Conservation (phyloP, 129 eudicot genomes). For the Pulicaria dysenterica region DNA sequence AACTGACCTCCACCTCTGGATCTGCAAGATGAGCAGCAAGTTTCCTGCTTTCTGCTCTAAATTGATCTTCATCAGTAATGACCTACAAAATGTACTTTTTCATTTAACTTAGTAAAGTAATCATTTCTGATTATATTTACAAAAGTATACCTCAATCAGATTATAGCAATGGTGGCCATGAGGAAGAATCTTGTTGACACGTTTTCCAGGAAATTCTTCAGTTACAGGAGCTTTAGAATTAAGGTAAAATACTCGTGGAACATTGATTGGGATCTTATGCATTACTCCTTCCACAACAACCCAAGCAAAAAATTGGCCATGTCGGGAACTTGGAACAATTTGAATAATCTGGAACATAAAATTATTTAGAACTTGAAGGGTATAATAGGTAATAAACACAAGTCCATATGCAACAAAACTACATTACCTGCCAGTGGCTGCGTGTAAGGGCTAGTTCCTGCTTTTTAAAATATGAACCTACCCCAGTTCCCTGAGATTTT, state of each 20-base stretch:
- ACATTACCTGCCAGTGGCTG: slow-evolving; percentile 92
- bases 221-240: slow-evolving; percentile 94
- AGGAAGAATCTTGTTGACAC: slow-evolving; percentile 88
- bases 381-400: neutral
- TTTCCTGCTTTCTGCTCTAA: slow-evolving; percentile 77
- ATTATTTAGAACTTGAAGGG: neutral
- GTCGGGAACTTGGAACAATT: slow-evolving; percentile 67
- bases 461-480: slow-evolving; percentile 73
- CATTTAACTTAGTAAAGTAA: slow-evolving; percentile 1
- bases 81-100: slow-evolving; percentile 45
- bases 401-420: slow-evolving; percentile 19
- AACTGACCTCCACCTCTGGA: slow-evolving; percentile 96
- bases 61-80: slow-evolving; percentile 79
- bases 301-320: slow-evolving; percentile 89
- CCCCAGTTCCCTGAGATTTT: slow-evolving; percentile 64
- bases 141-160: slow-evolving; percentile 77
- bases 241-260: slow-evolving; percentile 90
- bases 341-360: slow-evolving; percentile 71
- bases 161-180: slow-evolving; percentile 85
- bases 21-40: slow-evolving; percentile 95
- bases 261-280: slow-evolving; percentile 76
- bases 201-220: slow-evolving; percentile 97
- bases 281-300: slow-evolving; percentile 76
- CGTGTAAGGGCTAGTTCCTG: slow-evolving; percentile 67
- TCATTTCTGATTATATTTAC: neutral